Conservation (phyloP, 257 asterid species). For the Osmanthus fragrans region DNA sequence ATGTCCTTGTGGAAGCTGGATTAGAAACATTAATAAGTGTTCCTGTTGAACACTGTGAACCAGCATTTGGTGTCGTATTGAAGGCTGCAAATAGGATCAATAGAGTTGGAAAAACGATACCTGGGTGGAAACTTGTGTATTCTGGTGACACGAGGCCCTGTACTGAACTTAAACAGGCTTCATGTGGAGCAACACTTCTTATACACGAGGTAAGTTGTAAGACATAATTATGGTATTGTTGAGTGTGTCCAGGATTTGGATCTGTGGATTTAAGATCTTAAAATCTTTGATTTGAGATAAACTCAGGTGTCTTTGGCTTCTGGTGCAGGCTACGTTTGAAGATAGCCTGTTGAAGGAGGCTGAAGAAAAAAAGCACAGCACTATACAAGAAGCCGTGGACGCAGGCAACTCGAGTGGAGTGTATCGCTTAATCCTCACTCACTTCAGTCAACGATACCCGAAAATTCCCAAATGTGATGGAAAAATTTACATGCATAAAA, state of each 20-base stretch:
- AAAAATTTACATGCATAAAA: conserved; percentile 61
- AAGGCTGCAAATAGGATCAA: conserved; percentile 63
- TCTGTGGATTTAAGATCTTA: background rate
- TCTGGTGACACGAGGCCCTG: conserved; percentile 99
- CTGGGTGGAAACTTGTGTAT: conserved; percentile 94
- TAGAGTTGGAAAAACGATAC: conserved; percentile 55
- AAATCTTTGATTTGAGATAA: background rate
- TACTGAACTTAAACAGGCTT: conserved; percentile 67
- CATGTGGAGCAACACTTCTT: conserved; percentile 78
- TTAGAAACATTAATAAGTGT: conserved; percentile 65
- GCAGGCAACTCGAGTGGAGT: conserved; percentile 78
- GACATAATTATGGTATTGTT: background rate
- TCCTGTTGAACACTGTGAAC: conserved; percentile 87
- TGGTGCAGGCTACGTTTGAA: conserved; percentile 86
- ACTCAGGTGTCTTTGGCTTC: background rate
- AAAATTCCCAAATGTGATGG: conserved; percentile 87
- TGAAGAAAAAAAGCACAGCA: conserved; percentile 80
- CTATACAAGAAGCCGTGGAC: conserved; percentile 80
- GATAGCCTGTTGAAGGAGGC: conserved; percentile 85
- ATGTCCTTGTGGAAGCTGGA: conserved; percentile 62
- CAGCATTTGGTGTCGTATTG: conserved; percentile 68
- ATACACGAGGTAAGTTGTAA: conserved; percentile 66
- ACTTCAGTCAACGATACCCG: conserved; percentile 96
- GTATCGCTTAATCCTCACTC: conserved; percentile 82
- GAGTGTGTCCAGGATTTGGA: background rate